phyloP scores from a whole-genome alignment of 345 rosid genomes.

The Combretum micranthum region DNA sequence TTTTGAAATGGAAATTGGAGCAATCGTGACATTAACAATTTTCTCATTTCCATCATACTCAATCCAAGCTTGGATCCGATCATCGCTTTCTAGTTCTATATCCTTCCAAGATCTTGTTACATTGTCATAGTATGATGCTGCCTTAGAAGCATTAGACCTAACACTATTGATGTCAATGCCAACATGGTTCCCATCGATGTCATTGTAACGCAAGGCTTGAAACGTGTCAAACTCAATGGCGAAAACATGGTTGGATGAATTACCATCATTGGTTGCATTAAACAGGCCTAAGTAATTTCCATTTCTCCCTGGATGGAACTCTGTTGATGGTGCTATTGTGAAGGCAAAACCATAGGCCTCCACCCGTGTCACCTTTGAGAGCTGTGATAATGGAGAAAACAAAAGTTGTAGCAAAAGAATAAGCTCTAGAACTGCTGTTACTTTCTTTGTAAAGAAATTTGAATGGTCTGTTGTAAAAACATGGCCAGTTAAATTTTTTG shows the following conservation, averaged over 20 bases:
- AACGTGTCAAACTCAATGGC: conserved; percentile 61
- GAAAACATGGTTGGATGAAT: conserved; percentile 25
- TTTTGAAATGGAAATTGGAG: conserved; percentile 22
- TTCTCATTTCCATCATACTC: conserved; percentile 44
- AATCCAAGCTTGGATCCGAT: conserved; percentile 45
- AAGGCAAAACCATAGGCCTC: conserved; percentile 57
- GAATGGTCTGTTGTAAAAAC: conserved; percentile 29
- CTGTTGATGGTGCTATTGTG: conserved; percentile 29
- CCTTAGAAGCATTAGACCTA: too few species aligned
- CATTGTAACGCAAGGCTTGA: conserved; percentile 20
- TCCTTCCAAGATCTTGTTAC: conserved; percentile 7
- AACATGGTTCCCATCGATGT: conserved; percentile 34
- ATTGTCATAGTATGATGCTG: conserved; percentile 18
- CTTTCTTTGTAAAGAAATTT: conserved; percentile 14
- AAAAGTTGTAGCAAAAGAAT: conserved; percentile 43
- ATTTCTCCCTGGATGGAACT: conserved; percentile 19
- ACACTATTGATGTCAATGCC: conserved; percentile 54
- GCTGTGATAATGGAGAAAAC: conserved; percentile 28
- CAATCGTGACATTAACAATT: conserved; percentile 32
- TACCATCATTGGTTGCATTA: too few species aligned
- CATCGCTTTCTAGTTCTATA: conserved; percentile 29
- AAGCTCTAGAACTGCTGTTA: conserved; percentile 6
- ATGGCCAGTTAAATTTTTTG: conserved; percentile 28
- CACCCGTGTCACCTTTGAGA: conserved; percentile 25
- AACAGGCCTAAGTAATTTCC: conserved; percentile 43